Conservation (phyloP, 257 asterid genomes). For the Capsicum baccatum region DNA sequence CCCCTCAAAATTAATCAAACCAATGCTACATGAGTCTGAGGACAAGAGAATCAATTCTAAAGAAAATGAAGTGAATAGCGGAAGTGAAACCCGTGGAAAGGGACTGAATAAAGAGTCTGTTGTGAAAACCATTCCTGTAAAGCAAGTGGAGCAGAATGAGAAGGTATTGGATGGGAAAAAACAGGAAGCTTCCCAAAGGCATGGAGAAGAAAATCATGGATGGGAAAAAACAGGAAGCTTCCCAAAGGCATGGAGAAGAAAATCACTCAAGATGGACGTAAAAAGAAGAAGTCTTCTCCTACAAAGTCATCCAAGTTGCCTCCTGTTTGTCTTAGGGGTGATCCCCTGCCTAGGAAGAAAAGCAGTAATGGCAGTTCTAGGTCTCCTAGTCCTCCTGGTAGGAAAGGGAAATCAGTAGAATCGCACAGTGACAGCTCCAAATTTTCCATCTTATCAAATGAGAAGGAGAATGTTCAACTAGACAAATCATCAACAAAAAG, state of each 20-base stretch:
- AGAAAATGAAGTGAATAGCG: slow-evolving; percentile 14
- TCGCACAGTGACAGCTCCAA: slow-evolving; percentile 33
- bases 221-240: slow-evolving; percentile 31
- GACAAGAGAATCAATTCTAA: neutral
- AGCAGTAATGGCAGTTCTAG: slow-evolving; percentile 47
- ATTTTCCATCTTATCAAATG: slow-evolving; percentile 16
- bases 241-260: slow-evolving; percentile 34
- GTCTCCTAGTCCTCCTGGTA: slow-evolving; percentile 57
- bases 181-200: slow-evolving; percentile 31
- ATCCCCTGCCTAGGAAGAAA: slow-evolving; percentile 64
- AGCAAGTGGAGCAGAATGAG: slow-evolving; percentile 42
- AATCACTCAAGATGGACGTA: slow-evolving; percentile 33
- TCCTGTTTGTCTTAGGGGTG: slow-evolving; percentile 82
- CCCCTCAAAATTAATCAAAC: slow-evolving; percentile 13
- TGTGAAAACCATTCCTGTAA: slow-evolving; percentile 51
- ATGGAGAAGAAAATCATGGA: neutral
- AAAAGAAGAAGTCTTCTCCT: slow-evolving; percentile 47
- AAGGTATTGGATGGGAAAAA: slow-evolving; percentile 31
- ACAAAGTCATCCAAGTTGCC: slow-evolving; percentile 63
- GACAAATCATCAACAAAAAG: neutral
- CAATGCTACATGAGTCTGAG: slow-evolving; percentile 28
- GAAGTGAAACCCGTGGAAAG: slow-evolving; percentile 27
- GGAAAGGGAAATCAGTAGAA: slow-evolving; percentile 36
- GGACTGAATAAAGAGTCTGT: slow-evolving; percentile 30
- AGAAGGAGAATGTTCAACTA: slow-evolving; percentile 20